Base-by-base conservation (phyloP, 305 asterid genomes). In the Plantago coronopus region DNA sequence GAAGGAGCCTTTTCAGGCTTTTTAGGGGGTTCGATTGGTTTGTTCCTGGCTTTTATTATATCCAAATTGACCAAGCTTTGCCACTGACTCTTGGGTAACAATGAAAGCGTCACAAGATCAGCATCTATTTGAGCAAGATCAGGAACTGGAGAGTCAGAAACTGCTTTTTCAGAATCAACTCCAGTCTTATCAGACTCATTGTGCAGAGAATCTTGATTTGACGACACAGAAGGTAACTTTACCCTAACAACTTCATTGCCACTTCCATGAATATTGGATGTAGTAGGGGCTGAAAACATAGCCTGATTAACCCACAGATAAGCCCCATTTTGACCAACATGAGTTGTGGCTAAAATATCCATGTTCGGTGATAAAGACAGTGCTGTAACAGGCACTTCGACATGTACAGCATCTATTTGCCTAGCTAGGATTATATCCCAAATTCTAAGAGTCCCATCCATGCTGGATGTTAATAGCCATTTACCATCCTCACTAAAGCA, bases 401-500 rank as follows among this genome's bases (percentile, higher is more conserved):
- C 98, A 5, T 76, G 84, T 63, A 91, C 61, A 43, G 93, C 97
- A 75, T 91, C 96, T 62, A 91, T 77, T 69, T 88, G 97, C 69
- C 81, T 81, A 67, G 95, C 95, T 63, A 91, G 69, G 45, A 88
- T 83, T n/a, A 88, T 83, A 77, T 91, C 97, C 98, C 98, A 91
- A 67, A 91, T 80, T 68, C 95, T 86, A 43, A 91, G 66, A n/a
- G 85, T 91, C 64, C 97, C 97, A 74, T 91, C 98, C 98, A 91
- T 91, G 76, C 98, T 91, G 44, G 96, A 91, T 17, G 91, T 77
- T 64, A 88, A 69, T 57, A 91, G 95, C 98, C 97, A 91, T 72
- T 88, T 91, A 42, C 98, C 98, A 75, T 91, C 98, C 70, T 91
- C 96, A 43, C 98, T 91, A 70, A 88, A 88, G 86, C 95, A 89